Evolutionary conservation across 2,329 filamentous ascomycete genomes (phyloP), one percentile per base, ranked within the genome.

Genomic region (Ophiostoma angusticollis): DNA sequence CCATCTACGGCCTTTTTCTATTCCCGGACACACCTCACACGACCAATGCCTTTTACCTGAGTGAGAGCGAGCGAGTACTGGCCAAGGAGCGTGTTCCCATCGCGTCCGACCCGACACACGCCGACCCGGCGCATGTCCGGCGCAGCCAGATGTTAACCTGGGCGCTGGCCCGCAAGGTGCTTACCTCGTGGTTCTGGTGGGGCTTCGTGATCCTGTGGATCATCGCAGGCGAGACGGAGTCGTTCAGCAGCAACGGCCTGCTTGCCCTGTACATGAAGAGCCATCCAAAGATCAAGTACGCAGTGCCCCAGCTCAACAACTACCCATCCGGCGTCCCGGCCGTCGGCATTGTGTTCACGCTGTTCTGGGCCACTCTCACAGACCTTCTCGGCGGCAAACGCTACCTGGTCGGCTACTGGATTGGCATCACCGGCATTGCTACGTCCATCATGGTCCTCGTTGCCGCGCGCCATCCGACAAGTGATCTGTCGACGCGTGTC

Each of bases 201-300:
- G 75, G 74, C 1, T 81, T 82, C 47, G 67, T 74, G 2, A 51
- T 72, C 5, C 67, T 82, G 0, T 82, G 78, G 77, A 69, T 80
- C 46, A 74, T 84, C 29, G 78, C 78, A 0, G 77, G 78, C 22
- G 77, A 83, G 51, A 78, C 75, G 0, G 80, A 85, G 53, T 80
- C 75, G 0, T 84, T 83, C 54, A 74, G 70, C 37, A 67, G 70
- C 16, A 83, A 84, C 54, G 62, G 72, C 0, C 61, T 83, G 0
- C 55, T 72, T 0, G 56, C 60, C 0, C 56, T 72, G 1, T 72
- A 64, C 50, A 55, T 72, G 52, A 68, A 71, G 48, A 60, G 55
- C 40, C 62, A 68, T 25, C 67, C 66, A 0, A 54, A 50, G 7
- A 54, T 51, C 16, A 50, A 51, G 12, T 72, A 69, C 49, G 57